These are phyloP conservation scores for Trichocladium antarcticum DNA, from an alignment of 495 filamentous ascomycete genomes.

Conservation along the genomic window DNA sequence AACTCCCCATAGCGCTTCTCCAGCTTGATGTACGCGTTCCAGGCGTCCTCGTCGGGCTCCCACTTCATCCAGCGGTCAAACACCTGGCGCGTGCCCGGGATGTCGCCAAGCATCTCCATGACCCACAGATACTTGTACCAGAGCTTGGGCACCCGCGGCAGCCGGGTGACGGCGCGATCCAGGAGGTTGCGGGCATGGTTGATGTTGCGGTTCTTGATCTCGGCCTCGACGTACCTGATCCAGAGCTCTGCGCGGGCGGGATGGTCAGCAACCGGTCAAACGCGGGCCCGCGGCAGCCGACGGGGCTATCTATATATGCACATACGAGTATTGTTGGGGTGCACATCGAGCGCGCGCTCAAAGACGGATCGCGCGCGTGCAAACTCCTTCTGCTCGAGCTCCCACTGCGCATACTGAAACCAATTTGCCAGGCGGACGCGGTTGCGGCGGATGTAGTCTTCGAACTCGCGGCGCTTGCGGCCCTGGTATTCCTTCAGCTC, in stretches of 20 bases:
- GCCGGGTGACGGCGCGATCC: constrained; percentile 85
- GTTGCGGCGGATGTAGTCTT: constrained; percentile 95
- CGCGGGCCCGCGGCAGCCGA: background rate
- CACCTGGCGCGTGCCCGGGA: constrained; percentile 83
- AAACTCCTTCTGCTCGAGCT: constrained; percentile 96
- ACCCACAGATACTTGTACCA: constrained; percentile 99
- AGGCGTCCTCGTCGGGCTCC: constrained; percentile 93
- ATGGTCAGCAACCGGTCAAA: constrained; percentile 1
- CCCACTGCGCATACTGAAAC: constrained; percentile 96
- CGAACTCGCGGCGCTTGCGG: constrained; percentile 89
- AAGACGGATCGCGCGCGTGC: constrained; percentile 93
- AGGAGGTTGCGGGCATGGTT: constrained; percentile 93
- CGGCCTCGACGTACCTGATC: constrained; percentile 87
- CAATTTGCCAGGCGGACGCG: constrained; percentile 95
- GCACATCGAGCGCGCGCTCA: constrained; percentile 88
- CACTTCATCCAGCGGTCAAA: constrained; percentile 98
- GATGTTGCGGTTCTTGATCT: constrained; percentile 95
- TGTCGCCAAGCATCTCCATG: constrained; percentile 92
- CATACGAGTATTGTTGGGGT: constrained; percentile 68
- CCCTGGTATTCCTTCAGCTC: constrained; percentile 97
- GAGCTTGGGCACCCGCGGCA: constrained; percentile 84
- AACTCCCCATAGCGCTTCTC: constrained; percentile 92
- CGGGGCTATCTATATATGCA: constrained; percentile 36
- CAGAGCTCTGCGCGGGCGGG: constrained; percentile 25
- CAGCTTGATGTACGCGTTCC: constrained; percentile 90